A percentile compares a stretch with the other conserved stretches of the same genome.
These are phyloP conservation scores for Ganoderma sinense DNA, from an alignment of 1,284 basidiomycete species.

Conservation along the genomic window DNA sequence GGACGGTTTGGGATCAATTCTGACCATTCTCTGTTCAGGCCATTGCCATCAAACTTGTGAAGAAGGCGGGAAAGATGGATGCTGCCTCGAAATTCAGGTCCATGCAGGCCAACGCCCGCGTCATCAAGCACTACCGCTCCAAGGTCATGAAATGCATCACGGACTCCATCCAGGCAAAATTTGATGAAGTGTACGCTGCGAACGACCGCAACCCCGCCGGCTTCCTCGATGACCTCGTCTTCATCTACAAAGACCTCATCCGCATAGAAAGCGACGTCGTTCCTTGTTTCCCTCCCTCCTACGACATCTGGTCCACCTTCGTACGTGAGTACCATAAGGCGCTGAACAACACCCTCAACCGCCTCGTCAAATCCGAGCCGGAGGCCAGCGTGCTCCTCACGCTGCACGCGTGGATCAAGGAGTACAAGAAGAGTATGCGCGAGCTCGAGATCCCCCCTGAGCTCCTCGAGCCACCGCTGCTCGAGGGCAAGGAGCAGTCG, in stretches of 20 bases:
- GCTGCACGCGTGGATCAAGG: slow-evolving; percentile 93
- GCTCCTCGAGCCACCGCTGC: slow-evolving; percentile 86
- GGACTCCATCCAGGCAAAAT: slow-evolving; percentile 79
- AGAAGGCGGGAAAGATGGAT: slow-evolving; percentile 90
- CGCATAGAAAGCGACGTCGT: slow-evolving; percentile 89
- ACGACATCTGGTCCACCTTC: slow-evolving; percentile 86
- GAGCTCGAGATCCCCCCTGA: slow-evolving; percentile 87
- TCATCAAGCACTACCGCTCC: slow-evolving; percentile 96
- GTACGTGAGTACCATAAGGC: slow-evolving; percentile 93
- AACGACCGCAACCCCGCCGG: slow-evolving; percentile 70
- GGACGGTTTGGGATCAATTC: not conserved
- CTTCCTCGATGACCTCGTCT: slow-evolving; percentile 85
- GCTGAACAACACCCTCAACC: slow-evolving; percentile 81
- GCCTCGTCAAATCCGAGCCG: slow-evolving; percentile 78
- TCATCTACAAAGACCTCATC: slow-evolving; percentile 96
- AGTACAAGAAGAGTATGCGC: slow-evolving; percentile 96
- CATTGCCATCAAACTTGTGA: slow-evolving; percentile 92
- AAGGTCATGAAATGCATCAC: slow-evolving; percentile 88
- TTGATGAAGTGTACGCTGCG: slow-evolving; percentile 73
- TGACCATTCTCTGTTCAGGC: slow-evolving; percentile 57
- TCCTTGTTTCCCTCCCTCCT: slow-evolving; percentile 92
- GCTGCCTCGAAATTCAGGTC: slow-evolving; percentile 91
- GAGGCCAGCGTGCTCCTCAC: slow-evolving; percentile 89
- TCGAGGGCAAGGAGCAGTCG: slow-evolving; percentile 93
- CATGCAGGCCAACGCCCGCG: slow-evolving; percentile 91